Conservation (phyloP, 2,329 filamentous ascomycete genomes). For the Lizonia empirigonia region DNA sequence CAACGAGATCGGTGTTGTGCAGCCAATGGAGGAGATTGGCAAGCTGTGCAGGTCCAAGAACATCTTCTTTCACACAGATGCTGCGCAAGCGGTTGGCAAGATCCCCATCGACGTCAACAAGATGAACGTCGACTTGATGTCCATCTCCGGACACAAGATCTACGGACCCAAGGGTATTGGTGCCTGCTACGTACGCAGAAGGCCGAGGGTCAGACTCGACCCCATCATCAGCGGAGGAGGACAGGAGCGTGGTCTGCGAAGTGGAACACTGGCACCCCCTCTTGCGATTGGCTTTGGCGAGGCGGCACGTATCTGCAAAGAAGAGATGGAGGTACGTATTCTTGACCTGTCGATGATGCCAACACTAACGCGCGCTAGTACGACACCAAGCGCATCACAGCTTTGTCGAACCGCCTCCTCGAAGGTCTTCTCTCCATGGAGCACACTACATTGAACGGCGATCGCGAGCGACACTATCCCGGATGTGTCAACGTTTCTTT, state of each 20-base stretch:
- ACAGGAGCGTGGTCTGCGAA: slow-evolving; percentile 92
- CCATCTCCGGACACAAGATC: slow-evolving; percentile 97
- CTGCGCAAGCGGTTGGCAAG: slow-evolving; percentile 96
- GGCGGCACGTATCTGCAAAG: slow-evolving; percentile 86
- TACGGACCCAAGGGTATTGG: slow-evolving; percentile 98
- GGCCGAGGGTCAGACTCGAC: slow-evolving; percentile 90
- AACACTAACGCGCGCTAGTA: slow-evolving; percentile 65
- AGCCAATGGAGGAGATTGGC: slow-evolving; percentile 92
- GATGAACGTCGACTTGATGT: slow-evolving; percentile 99
- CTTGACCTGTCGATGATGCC: neutral
- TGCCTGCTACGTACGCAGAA: slow-evolving; percentile 91
- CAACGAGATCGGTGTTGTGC: slow-evolving; percentile 99
- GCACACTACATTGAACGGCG: slow-evolving; percentile 90
- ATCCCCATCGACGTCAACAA: slow-evolving; percentile 95
- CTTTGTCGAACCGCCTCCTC: slow-evolving; percentile 80
- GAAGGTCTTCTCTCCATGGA: slow-evolving; percentile 86
- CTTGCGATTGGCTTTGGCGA: slow-evolving; percentile 93
- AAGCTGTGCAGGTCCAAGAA: slow-evolving; percentile 89
- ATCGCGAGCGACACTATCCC: slow-evolving; percentile 82
- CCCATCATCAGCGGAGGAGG: slow-evolving; percentile 96
- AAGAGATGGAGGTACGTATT: slow-evolving; percentile 83
- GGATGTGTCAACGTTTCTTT: slow-evolving; percentile 99
- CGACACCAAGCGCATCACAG: slow-evolving; percentile 82
- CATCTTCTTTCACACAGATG: slow-evolving; percentile 98
- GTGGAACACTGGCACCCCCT: slow-evolving; percentile 88